A percentile compares a stretch with the other conserved stretches of the same genome.
Evolutionary conservation across 2,329 filamentous ascomycete species (phyloP).

Genomic region (Venturia effusa): DNA sequence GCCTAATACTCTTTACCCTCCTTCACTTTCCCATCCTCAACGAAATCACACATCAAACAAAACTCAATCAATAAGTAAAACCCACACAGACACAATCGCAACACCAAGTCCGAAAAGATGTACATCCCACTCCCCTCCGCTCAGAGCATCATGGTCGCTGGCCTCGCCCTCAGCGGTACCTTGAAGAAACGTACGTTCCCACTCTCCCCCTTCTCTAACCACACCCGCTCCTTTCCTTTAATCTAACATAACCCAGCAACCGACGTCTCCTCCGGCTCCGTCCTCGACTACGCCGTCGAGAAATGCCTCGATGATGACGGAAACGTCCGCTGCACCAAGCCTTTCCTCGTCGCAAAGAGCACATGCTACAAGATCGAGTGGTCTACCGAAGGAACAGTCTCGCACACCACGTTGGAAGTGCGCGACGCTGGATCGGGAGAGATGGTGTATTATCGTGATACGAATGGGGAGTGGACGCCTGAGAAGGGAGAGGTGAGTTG

Average conservation of each 20-base stretch:
- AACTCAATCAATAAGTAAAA: background rate
- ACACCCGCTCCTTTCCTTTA: background rate
- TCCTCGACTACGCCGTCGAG: slow-evolving; percentile 15
- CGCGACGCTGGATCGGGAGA: slow-evolving; percentile 28
- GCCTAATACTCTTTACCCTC: background rate
- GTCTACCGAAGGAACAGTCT: slow-evolving; percentile 30
- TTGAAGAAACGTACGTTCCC: slow-evolving; percentile 9
- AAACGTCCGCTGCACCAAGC: slow-evolving; percentile 29
- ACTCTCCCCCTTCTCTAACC: background rate
- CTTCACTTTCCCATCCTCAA: background rate
- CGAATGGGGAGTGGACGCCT: slow-evolving; percentile 34
- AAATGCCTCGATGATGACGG: slow-evolving; percentile 31
- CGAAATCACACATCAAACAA: background rate
- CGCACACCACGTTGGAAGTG: slow-evolving; percentile 31
- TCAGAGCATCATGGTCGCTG: slow-evolving; percentile 6
- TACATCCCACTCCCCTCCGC: slow-evolving; percentile 7
- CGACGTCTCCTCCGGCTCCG: slow-evolving; percentile 8
- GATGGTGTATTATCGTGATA: slow-evolving; percentile 36
- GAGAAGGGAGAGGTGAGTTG: slow-evolving; percentile 26
- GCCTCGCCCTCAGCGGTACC: slow-evolving; percentile 9
- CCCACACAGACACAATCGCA: background rate
- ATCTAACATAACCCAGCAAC: background rate
- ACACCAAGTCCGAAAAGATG: background rate
- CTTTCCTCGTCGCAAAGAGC: slow-evolving; percentile 29
- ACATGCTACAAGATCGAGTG: slow-evolving; percentile 33